These are phyloP conservation scores for Cucurbita pepo DNA, from an alignment of 306 rosid species.

Conservation along the genomic window DNA sequence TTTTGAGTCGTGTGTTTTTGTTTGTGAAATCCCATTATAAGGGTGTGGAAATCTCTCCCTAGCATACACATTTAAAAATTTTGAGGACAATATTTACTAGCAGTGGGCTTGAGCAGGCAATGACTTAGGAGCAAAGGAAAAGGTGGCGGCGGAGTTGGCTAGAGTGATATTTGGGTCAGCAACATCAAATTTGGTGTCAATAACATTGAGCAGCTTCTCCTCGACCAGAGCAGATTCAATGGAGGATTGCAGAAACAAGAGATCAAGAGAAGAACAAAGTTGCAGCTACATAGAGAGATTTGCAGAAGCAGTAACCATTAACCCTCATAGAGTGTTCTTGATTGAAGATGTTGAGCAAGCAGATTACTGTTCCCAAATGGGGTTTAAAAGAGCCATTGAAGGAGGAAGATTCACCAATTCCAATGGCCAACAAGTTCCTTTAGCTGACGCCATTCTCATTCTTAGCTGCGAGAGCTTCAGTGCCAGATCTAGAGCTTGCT, in stretches of 20 bases:
- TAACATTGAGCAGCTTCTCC: conserved; percentile 56
- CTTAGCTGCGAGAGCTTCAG: conserved; percentile 66
- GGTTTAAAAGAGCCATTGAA: conserved; percentile 72
- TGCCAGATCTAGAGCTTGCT: conserved; percentile 73
- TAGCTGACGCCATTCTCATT: conserved; percentile 67
- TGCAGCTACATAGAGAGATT: conserved; percentile 59
- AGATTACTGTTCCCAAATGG: conserved; percentile 66
- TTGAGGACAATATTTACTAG: too few relatives aligned
- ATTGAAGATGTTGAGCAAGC: conserved; percentile 83
- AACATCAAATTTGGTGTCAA: conserved; percentile 27
- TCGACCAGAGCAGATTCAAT: conserved; percentile 61
- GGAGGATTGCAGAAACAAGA: conserved; percentile 44
- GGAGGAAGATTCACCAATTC: conserved; percentile 42
- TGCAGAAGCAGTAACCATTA: conserved; percentile 32
- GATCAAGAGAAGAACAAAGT: conserved; percentile 64
- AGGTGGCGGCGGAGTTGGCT: conserved; percentile 63
- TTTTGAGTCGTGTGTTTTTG: neutral
- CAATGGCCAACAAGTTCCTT: conserved; percentile 43
- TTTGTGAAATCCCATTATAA: neutral
- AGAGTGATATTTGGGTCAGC: conserved; percentile 54
- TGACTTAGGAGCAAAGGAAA: conserved; percentile 52
- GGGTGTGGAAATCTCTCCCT: too few relatives aligned
- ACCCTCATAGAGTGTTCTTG: conserved; percentile 75
- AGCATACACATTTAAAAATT: too few relatives aligned
- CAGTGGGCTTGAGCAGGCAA: conserved; percentile 1